These are phyloP conservation scores for Termitomyces sp. DNA, from an alignment of 768 basidiomycete species.

Conservation along the genomic window DNA sequence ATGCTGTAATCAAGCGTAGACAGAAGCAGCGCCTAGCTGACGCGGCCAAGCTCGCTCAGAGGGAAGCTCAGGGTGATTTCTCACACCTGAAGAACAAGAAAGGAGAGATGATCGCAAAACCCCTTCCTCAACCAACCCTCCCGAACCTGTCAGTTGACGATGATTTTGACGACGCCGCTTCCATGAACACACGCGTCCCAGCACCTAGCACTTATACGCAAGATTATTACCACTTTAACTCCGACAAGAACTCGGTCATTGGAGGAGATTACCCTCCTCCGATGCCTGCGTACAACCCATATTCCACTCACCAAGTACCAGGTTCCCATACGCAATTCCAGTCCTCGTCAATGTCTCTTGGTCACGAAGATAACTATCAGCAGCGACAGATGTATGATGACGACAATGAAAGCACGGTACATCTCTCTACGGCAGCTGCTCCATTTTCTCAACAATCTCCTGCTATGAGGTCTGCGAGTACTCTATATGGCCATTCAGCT, in stretches of 20 bases:
- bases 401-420: conserved; percentile 62
- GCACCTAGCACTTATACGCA: conserved; percentile 54
- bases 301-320: conserved; percentile 51
- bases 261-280: conserved; percentile 53
- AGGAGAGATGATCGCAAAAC: conserved; percentile 76
- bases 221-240: conserved; percentile 54
- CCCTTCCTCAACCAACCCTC: conserved; percentile 90
- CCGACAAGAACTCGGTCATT: conserved; percentile 45
- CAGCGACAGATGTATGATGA: conserved; percentile 56
- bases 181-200: conserved; percentile 51
- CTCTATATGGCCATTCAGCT: conserved; percentile 16
- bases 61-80: conserved; percentile 88
- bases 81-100: conserved; percentile 93
- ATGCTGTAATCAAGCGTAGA: conserved; percentile 88
- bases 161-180: conserved; percentile 57
- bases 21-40: conserved; percentile 82
- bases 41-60: conserved; percentile 79
- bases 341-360: conserved; percentile 53
- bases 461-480: conserved; percentile 22
- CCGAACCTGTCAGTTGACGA: conserved; percentile 90
- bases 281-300: conserved; percentile 79
- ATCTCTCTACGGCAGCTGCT: conserved; percentile 57
- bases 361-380: conserved; percentile 45
- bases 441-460: conserved; percentile 49
- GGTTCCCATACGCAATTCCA: conserved; percentile 55